Base-by-base conservation (phyloP, 768 basidiomycete genomes). In the Scleroderma bovista region DNA sequence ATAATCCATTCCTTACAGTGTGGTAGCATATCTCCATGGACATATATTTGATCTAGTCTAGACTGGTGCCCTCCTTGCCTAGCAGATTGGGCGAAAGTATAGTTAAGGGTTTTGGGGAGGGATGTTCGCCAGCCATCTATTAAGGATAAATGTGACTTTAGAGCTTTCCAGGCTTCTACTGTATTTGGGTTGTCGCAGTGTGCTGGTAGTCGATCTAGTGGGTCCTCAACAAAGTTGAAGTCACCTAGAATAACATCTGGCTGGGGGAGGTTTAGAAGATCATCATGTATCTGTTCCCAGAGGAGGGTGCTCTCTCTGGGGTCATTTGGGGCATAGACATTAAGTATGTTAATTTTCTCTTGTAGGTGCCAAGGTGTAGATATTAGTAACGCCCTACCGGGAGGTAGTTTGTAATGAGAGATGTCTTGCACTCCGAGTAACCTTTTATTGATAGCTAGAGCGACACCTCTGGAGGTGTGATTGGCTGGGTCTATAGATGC, bases 181-280 rank as follows among this genome's bases (percentile, higher is more conserved):
- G 63, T 50, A 0, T 10, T 11, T 1, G 40, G 12, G 0, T 50
- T 20, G 32, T 75, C 71, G 0, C 15, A 1, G 0, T 53, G 51
- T 0, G 48, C 33, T 2, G 74, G 74, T 0, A 71, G 40, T 0
- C 69, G 9, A 47, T 77, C 75, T 0, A 75, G 48, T 0, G 52
- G 16, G 1, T 72, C 69, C 47, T 77, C 72, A 0, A 69, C 67
- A 1, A 76, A 26, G 52, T 79, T 77, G 37, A 70, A 70, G 51
- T 79, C 74, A 0, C 74, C 74, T 0, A 68, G 29, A 42, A 78
- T 50, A 0, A 73, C 12, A 26, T 75, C 66, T 3, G 64, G 68
- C 40, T 46, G 37, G 15, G n/a, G 22, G 15, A 24, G 16, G 26
- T 26, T 11, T 37, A 24, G 10, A 29, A 63, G 23, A 20, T 47